A percentile compares a stretch with the other conserved stretches of the same genome.
Conservation (phyloP, 495 filamentous ascomycete genomes). For the Platismatia glauca region DNA sequence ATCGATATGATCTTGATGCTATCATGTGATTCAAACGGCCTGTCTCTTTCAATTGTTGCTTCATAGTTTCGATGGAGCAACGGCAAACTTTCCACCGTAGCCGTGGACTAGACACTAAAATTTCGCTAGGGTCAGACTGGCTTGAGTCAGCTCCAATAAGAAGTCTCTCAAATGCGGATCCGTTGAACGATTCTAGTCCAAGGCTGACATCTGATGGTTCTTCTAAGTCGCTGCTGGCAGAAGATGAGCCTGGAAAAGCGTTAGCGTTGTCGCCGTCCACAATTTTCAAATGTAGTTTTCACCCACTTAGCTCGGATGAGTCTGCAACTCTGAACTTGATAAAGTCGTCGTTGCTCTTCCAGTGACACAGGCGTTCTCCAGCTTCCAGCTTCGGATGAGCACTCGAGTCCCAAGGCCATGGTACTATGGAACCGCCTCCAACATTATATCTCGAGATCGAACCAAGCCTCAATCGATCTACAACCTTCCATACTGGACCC, state of each 20-base stretch:
- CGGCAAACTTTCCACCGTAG: not conserved
- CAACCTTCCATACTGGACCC: conserved; percentile 2
- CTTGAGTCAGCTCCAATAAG: too few relatives aligned
- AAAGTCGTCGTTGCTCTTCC: not conserved
- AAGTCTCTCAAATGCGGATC: not conserved
- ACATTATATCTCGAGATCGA: not conserved
- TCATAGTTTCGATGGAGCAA: not conserved
- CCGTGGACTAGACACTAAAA: not conserved
- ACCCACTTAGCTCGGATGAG: not conserved
- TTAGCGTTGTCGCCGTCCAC: not conserved
- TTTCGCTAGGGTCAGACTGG: too few relatives aligned
- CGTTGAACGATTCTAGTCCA: not conserved
- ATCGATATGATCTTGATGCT: not conserved
- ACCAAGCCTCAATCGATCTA: not conserved
- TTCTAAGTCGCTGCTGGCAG: not conserved
- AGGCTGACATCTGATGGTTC: not conserved
- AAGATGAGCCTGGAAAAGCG: not conserved
- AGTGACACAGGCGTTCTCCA: not conserved
- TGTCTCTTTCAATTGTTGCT: not conserved
- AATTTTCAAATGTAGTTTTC: not conserved
- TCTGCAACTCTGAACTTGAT: not conserved
- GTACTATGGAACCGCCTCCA: not conserved
- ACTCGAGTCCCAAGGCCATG: not conserved
- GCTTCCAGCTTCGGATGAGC: not conserved
- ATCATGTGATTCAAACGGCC: not conserved